Conservation (phyloP, 352 stramenopile genomes). For the Aphanomyces stellatus region DNA sequence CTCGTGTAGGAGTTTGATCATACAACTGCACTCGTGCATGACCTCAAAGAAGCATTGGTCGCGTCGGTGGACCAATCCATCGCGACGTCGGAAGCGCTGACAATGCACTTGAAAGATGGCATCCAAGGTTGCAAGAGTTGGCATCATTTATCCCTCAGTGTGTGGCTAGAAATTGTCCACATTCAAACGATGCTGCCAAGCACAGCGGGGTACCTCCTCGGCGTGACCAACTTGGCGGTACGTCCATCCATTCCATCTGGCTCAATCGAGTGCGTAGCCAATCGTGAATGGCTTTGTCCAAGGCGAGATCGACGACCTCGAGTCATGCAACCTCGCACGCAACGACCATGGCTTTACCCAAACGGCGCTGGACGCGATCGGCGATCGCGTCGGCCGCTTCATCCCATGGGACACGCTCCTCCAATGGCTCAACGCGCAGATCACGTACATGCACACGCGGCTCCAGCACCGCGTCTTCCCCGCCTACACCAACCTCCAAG, state of each 20-base stretch:
- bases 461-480: not conserved
- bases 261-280: not conserved
- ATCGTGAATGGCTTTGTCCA: not conserved
- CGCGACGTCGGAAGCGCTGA: not conserved
- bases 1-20: not conserved
- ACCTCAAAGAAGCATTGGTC: not conserved
- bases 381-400: not conserved
- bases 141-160: too few relatives aligned
- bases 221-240: not conserved
- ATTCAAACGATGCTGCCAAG: not conserved
- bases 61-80: not conserved
- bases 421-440: conserved; percentile 2
- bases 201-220: conserved; percentile 4
- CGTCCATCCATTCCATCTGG: not conserved
- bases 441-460: not conserved
- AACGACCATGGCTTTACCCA: not conserved
- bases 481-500: conserved; percentile 48
- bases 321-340: not conserved
- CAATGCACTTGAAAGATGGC: not conserved
- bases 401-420: conserved; percentile 5
- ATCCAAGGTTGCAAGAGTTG: conserved; percentile 6
- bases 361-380: not conserved
- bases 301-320: not conserved
- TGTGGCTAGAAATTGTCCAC: not conserved
- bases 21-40: not conserved